phyloP scores from a whole-genome alignment of 2,329 filamentous ascomycete genomes.

The Ophiocordyceps camponoti-floridani region DNA sequence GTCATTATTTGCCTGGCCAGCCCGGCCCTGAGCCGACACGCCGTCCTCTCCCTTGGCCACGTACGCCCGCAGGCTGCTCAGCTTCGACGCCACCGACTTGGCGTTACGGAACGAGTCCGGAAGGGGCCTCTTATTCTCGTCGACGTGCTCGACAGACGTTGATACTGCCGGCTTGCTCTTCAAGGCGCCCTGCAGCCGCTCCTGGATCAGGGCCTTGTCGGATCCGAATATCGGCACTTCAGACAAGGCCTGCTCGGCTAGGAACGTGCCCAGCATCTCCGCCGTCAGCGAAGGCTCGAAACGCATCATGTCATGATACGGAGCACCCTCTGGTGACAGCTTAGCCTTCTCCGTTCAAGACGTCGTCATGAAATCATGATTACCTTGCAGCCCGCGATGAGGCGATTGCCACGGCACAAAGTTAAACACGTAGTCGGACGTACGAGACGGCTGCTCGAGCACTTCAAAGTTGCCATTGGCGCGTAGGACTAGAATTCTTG shows the following conservation, averaged over 20 bases:
- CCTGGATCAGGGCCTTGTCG: conserved; percentile 23
- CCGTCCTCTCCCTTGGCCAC: conserved; percentile 13
- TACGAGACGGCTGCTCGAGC: conserved; percentile 40
- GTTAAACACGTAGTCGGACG: conserved; percentile 39
- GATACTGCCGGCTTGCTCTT: conserved; percentile 15
- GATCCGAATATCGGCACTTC: conserved; percentile 39
- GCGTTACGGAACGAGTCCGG: conserved; percentile 23
- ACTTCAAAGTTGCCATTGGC: conserved; percentile 45
- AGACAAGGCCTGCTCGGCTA: conserved; percentile 33
- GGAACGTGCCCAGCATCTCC: conserved; percentile 34
- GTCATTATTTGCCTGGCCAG: conserved; percentile 13
- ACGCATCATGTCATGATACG: conserved; percentile 37
- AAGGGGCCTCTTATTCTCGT: conserved; percentile 15
- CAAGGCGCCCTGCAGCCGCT: conserved; percentile 23
- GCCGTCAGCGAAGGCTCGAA: conserved; percentile 36
- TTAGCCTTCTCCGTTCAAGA: conserved; percentile 4
- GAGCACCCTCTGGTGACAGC: conserved; percentile 21
- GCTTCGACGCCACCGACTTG: conserved; percentile 27
- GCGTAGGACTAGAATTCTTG: conserved; percentile 39
- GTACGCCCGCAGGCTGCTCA: conserved; percentile 25
- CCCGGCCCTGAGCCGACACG: conserved; percentile 5
- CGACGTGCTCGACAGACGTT: conserved; percentile 17
- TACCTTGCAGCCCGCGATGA: conserved; percentile 37
- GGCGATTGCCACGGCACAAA: conserved; percentile 43
- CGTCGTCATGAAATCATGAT: neutral